These are phyloP conservation scores for Solioccasus polychromus DNA, from an alignment of 768 basidiomycete species.

Conservation along the genomic window DNA sequence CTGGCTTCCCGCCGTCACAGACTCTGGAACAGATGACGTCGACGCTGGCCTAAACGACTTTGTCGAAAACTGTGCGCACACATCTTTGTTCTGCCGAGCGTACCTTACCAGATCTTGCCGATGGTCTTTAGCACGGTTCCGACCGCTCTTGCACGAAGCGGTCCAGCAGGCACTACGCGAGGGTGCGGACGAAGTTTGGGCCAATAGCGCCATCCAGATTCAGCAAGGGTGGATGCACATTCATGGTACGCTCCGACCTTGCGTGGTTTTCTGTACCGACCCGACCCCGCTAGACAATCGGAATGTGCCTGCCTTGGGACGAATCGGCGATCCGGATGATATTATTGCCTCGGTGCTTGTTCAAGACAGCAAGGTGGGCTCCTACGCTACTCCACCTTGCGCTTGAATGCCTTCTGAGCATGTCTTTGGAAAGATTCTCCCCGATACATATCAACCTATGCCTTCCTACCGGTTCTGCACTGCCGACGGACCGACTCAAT, in stretches of 20 bases:
- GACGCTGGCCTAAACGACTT: slow-evolving; percentile 69
- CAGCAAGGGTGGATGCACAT: slow-evolving; percentile 88
- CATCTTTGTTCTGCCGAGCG: background rate
- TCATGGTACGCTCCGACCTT: slow-evolving; percentile 40
- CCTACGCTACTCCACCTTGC: background rate
- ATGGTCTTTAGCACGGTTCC: slow-evolving; percentile 50
- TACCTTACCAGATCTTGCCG: background rate
- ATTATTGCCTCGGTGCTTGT: slow-evolving; percentile 78
- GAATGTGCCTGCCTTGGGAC: slow-evolving; percentile 69
- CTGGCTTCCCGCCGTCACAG: slow-evolving; percentile 58
- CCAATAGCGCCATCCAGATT: slow-evolving; percentile 59
- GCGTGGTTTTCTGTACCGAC: background rate
- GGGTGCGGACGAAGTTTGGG: slow-evolving; percentile 63
- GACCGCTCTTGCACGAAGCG: slow-evolving; percentile 56
- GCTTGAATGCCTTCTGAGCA: background rate
- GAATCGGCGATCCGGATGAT: slow-evolving; percentile 82
- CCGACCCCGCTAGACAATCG: slow-evolving; percentile 50
- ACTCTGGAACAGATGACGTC: slow-evolving; percentile 26
- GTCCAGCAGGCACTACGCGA: slow-evolving; percentile 53
- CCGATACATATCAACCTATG: slow-evolving; percentile 81
- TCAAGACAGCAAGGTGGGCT: slow-evolving; percentile 57
- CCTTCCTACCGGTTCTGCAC: slow-evolving; percentile 82
- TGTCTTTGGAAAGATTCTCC: slow-evolving; percentile 44
- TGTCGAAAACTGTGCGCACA: slow-evolving; percentile 59
- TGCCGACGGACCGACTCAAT: slow-evolving; percentile 61